A percentile compares a stretch with the other conserved stretches of the same genome.
Conservation (phyloP, 1,284 basidiomycete species). For the Coniferiporia weirii region DNA sequence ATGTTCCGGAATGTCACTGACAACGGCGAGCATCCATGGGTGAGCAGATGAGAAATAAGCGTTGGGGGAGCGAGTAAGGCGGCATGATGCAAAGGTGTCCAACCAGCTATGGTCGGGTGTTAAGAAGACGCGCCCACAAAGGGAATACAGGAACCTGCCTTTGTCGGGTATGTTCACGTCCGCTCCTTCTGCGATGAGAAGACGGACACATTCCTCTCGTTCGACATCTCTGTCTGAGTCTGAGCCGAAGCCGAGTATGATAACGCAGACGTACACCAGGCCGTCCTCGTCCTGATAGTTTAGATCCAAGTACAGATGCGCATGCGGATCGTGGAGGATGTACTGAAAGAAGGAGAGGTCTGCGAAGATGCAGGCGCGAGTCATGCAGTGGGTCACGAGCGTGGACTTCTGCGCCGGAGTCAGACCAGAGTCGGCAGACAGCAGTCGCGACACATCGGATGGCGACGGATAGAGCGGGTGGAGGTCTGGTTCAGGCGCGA, state of each 20-base stretch:
- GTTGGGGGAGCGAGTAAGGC: constrained; percentile 86
- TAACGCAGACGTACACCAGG: constrained; percentile 68
- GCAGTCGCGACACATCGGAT: constrained; percentile 52
- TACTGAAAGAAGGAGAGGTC: constrained; percentile 68
- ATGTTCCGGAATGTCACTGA: constrained; percentile 69
- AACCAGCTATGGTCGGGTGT: constrained; percentile 57
- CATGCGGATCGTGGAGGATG: constrained; percentile 65
- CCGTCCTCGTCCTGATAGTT: constrained; percentile 77
- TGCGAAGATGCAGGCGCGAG: constrained; percentile 69
- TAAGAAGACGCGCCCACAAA: constrained; percentile 8
- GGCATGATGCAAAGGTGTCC: constrained; percentile 95
- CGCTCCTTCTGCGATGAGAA: constrained; percentile 76
- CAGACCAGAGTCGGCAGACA: constrained; percentile 63
- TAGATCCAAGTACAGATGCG: constrained; percentile 65
- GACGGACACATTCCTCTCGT: constrained; percentile 80
- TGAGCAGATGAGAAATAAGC: constrained; percentile 87
- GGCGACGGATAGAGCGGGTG: constrained; percentile 70
- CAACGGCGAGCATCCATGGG: constrained; percentile 82
- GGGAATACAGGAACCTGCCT: constrained; percentile 37
- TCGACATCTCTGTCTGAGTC: constrained; percentile 80
- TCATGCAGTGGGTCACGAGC: constrained; percentile 66
- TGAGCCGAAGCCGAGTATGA: constrained; percentile 81
- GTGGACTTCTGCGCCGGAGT: constrained; percentile 58
- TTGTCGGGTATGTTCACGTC: constrained; percentile 61
- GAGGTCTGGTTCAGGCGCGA: constrained; percentile 69